phyloP scores from a whole-genome alignment of 306 rosid genomes.

The Acmispon strigosus region DNA sequence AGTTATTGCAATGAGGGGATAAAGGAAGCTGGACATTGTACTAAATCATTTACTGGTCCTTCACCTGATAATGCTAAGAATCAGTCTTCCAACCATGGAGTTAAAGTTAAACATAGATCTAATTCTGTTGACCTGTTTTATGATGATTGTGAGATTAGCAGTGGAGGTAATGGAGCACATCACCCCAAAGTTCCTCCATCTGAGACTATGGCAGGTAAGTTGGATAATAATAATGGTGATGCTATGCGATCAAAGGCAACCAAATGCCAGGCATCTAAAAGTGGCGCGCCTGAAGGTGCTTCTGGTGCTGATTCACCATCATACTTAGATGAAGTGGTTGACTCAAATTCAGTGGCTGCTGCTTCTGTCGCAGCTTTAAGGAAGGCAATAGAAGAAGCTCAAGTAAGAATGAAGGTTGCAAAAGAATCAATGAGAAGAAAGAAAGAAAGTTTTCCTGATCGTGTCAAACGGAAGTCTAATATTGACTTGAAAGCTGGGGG shows the following conservation, averaged over 20 bases:
- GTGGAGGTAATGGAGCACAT: constrained; percentile 34
- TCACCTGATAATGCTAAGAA: constrained; percentile 33
- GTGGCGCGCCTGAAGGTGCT: constrained; percentile 31
- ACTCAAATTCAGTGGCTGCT: constrained; percentile 74
- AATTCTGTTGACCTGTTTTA: constrained; percentile 34
- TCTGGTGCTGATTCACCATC: constrained; percentile 41
- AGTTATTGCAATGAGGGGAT: constrained; percentile 19
- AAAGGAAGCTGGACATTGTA: constrained; percentile 15
- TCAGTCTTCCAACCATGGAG: constrained; percentile 36
- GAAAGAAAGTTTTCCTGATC: constrained; percentile 56
- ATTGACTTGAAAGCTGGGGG: constrained; percentile 32
- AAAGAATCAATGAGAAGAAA: constrained; percentile 69
- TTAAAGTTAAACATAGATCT: constrained; percentile 30
- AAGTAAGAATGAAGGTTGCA: constrained; percentile 62
- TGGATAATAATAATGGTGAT: constrained; percentile 18
- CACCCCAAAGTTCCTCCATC: constrained; percentile 33
- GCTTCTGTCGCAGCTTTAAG: constrained; percentile 80
- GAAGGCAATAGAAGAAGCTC: constrained; percentile 95
- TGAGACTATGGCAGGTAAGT: constrained; percentile 24
- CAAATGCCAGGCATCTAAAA: constrained; percentile 23
- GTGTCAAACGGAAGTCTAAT: constrained; percentile 35
- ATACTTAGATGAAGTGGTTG: constrained; percentile 53
- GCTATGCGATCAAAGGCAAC: constrained; percentile 33
- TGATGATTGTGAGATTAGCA: constrained; percentile 40
- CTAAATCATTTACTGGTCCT: constrained; percentile 20